Evolutionary conservation across 1,284 basidiomycete genomes (phyloP), one percentile per base, ranked within the genome.

Genomic region (Pseudozyma pruni): DNA sequence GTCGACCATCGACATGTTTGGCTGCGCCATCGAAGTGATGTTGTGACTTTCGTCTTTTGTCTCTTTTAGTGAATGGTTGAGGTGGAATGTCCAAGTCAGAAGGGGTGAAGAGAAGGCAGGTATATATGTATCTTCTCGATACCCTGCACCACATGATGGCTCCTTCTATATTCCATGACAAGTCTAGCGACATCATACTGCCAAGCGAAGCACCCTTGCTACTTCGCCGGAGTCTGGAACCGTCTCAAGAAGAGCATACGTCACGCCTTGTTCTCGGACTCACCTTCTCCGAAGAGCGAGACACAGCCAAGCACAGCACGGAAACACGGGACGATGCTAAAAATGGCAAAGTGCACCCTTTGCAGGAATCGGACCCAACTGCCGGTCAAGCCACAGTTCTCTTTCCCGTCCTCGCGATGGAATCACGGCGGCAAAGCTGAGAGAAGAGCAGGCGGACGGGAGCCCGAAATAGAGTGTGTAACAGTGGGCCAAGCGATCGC

Each of bases 1-100:
- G 27, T 61, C 59, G 16, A 49, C 45, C 42, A 45, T 50, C 25
- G 59, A 22, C 52, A 55, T 55, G 19, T 32, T 5, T 31, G 47
- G 34, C 23, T 35, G 40, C 2, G 49, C 27, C 47, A 46, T 57
- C 19, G 33, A 14, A 14, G 25, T 29, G n/a, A n/a, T n/a, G n/a
- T n/a, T n/a, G n/a, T n/a, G n/a, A n/a, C n/a, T n/a, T n/a, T n/a
- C n/a, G n/a, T n/a, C n/a, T n/a, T n/a, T n/a, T n/a, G n/a, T n/a
- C n/a, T n/a, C n/a, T n/a, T n/a, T n/a, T n/a, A 10, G 27, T 25
- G 17, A 16, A 13, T 11, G 17, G 34, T 44, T 8, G 32, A 3
- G 27, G 29, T 19, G 6, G 11, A 11, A 29, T 29, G 27, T n/a
- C n/a, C n/a, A n/a, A n/a, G n/a, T n/a, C n/a, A n/a, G 40, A 16